phyloP scores from a whole-genome alignment of 2,329 filamentous ascomycete genomes.

The Cadophora gregata region DNA sequence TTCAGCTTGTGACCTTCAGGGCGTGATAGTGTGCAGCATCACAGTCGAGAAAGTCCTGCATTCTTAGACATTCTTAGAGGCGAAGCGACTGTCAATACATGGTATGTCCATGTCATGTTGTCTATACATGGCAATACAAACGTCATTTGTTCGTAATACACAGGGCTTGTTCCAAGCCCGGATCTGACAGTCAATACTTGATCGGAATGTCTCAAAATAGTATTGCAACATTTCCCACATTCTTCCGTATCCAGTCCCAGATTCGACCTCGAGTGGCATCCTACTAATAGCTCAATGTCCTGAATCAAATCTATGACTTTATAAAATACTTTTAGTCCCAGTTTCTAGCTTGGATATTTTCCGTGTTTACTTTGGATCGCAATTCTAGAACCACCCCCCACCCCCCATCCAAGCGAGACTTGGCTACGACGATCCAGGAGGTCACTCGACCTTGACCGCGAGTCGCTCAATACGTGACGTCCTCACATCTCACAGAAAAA shows the following conservation, averaged over 20 bases:
- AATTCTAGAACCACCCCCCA: neutral
- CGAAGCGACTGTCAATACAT: no score
- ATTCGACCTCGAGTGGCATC: neutral
- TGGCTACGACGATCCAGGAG: conserved; percentile 14
- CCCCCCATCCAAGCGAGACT: conserved; percentile 20
- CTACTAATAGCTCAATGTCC: neutral
- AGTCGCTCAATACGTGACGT: conserved; percentile 3
- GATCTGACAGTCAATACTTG: neutral
- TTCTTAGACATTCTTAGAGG: no score
- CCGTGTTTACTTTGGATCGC: neutral
- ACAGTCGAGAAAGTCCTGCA: no score
- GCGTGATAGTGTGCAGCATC: no score
- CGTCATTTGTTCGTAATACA: neutral
- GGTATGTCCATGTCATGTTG: neutral
- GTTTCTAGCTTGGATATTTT: neutral
- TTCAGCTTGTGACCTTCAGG: no score
- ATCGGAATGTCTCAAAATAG: neutral
- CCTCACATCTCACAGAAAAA: conserved; percentile 8
- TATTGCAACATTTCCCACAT: neutral
- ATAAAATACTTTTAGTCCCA: neutral
- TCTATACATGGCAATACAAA: neutral
- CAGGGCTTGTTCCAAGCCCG: neutral
- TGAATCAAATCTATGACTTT: neutral
- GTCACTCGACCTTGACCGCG: conserved; percentile 27
- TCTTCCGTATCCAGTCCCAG: neutral